phyloP scores from a whole-genome alignment of 192 early-diverging fungal species.

The Backusella macrospora region DNA sequence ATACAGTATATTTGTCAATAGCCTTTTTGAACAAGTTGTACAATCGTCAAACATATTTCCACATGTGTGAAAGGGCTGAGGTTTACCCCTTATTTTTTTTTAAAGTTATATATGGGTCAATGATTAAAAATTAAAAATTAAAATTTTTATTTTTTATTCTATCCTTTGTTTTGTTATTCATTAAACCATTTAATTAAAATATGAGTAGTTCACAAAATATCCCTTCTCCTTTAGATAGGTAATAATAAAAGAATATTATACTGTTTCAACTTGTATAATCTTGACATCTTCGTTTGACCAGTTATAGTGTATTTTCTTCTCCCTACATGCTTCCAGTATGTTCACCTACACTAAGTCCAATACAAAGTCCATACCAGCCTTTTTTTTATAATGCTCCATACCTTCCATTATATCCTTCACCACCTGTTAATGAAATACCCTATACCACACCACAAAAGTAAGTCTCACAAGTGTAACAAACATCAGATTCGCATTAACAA shows the following conservation, averaged over 20 bases:
- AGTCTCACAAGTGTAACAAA: constrained; percentile 8
- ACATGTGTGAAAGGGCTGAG: constrained; percentile 8
- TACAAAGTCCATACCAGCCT: constrained; percentile 3
- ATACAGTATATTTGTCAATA: constrained; percentile 6
- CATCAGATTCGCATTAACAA: neutral
- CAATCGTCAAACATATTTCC: neutral
- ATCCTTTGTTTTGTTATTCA: neutral
- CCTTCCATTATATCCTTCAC: neutral
- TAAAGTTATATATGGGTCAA: neutral
- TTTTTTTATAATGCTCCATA: neutral
- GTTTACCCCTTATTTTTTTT: constrained; percentile 8
- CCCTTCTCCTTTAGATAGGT: neutral
- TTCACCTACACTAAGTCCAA: constrained; percentile 1
- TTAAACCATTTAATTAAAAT: neutral
- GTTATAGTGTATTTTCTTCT: constrained; percentile 7
- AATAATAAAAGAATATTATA: neutral
- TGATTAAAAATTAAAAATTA: neutral
- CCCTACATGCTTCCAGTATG: neutral
- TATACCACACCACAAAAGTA: neutral
- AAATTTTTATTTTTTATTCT: neutral
- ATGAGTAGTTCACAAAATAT: constrained; percentile 3
- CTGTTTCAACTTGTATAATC: neutral
- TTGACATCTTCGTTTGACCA: neutral
- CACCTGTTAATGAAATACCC: neutral
- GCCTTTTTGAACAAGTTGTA: neutral